Conservation (phyloP, 352 stramenopile species). For the Saprolegnia diclina region DNA sequence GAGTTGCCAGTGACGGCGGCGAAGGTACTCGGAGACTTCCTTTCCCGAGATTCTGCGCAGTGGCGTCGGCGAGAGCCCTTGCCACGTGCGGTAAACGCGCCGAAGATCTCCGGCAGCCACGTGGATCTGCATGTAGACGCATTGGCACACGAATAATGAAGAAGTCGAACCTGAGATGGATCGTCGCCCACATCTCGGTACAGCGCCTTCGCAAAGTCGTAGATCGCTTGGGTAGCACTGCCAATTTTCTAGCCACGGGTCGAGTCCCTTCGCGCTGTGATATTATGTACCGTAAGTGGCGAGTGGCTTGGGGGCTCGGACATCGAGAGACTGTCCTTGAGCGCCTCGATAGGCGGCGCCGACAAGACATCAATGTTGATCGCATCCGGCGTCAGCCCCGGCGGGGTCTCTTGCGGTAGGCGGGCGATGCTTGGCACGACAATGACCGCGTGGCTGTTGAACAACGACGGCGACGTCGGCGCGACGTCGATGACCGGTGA, state of each 20-base stretch:
- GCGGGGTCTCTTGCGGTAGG: neutral
- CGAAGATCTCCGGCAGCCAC: slow-evolving; percentile 8
- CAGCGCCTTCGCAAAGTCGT: neutral
- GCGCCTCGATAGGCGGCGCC: neutral
- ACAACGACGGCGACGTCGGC: neutral
- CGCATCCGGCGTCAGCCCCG: neutral
- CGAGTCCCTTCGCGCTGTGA: too few species aligned
- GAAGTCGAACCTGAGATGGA: neutral
- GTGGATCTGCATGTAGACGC: neutral
- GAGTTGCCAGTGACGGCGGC: neutral
- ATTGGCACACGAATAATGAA: neutral
- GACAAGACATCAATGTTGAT: neutral
- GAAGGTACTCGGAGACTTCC: neutral
- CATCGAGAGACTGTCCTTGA: slow-evolving; percentile 9
- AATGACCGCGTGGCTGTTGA: slow-evolving; percentile 2
- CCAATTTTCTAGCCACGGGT: slow-evolving; percentile 5
- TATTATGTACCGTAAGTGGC: neutral
- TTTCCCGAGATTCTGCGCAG: slow-evolving; percentile 1
- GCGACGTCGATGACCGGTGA: neutral
- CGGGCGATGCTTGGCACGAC: neutral
- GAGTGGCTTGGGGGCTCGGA: neutral
- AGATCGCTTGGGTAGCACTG: neutral
- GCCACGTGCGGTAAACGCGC: slow-evolving; percentile 20
- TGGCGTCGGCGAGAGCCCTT: neutral
- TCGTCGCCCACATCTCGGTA: slow-evolving; percentile 2